Base-by-base conservation (phyloP, 305 asterid genomes). In the Coffea humblotiana region DNA sequence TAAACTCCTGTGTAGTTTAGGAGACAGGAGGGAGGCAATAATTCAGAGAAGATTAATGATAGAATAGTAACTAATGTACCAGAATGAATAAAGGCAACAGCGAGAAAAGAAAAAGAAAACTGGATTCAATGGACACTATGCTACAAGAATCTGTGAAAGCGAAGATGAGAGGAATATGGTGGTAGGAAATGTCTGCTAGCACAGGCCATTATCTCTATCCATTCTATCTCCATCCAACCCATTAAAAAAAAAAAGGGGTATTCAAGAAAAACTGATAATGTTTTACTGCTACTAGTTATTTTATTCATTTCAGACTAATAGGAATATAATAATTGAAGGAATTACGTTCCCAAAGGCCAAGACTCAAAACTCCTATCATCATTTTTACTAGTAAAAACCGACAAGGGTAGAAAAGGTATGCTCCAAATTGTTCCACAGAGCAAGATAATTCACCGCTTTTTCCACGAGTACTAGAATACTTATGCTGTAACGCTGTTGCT, bases 81-180 rank as follows among this genome's bases (percentile, higher is more conserved):
- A 85, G 82, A 89, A 79, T 82, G 76, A 78, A 80, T 63, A 80
- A 72, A 84, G 82, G 71, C 60, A 79, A 87, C 78, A 82, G 78
- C 77, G 80, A 77, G 72, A 65, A 76, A 76, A 21, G 37, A 56
- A 78, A 78, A 82, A 63, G 74, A 79, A 78, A 69, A 63, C 79
- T 82, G 85, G 89, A 89, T 86, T 83, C 83, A 81, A 85, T 81
- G 91, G 90, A 87, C 90, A 87, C 90, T 83, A 82, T 81, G 86
- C 90, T 87, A 90, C 86, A 85, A 84, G 94, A 88, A 91, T 91
- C 93, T 88, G 84, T 71, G 88, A 91, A 92, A 92, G 93, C 83
- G 83, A 85, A 90, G 92, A 93, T 82, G 90, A 85, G 88, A 88
- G 88, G 94, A 92, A 89, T 92, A 92, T 86, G 96, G 94, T 86